These are phyloP conservation scores for Apiospora aurea DNA, from an alignment of 2,329 filamentous ascomycete genomes.

Conservation along the genomic window DNA sequence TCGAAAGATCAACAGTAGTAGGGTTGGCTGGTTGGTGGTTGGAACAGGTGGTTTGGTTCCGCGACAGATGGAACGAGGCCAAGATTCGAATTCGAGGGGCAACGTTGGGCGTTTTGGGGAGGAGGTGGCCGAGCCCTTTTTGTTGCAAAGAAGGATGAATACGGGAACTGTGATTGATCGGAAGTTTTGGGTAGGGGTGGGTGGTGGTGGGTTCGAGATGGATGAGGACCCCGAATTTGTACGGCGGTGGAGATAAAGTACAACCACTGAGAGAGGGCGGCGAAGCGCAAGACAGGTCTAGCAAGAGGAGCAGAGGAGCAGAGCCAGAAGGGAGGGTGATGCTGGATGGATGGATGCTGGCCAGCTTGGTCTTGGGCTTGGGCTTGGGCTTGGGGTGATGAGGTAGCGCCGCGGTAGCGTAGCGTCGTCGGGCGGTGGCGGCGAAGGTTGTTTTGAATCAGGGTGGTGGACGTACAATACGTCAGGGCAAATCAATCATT, in stretches of 20 bases:
- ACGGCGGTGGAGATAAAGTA: slow-evolving; percentile 21
- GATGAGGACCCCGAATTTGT: slow-evolving; percentile 25
- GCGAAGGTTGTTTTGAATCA: slow-evolving; percentile 19
- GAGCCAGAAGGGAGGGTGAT: background rate
- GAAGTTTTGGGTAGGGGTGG: slow-evolving; percentile 21
- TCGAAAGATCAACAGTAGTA: background rate
- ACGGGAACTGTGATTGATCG: slow-evolving; percentile 17
- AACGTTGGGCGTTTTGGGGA: slow-evolving; percentile 17
- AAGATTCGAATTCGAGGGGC: slow-evolving; percentile 17
- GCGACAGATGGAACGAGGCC: slow-evolving; percentile 20
- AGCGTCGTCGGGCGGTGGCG: slow-evolving; percentile 14
- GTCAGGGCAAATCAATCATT: slow-evolving; percentile 17
- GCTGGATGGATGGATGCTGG: background rate
- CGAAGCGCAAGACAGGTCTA: background rate
- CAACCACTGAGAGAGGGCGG: background rate
- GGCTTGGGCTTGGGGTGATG: background rate
- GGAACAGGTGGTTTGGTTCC: background rate
- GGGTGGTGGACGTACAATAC: slow-evolving; percentile 1
- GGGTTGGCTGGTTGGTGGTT: background rate
- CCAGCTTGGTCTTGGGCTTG: background rate
- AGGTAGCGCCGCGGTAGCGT: slow-evolving; percentile 5
- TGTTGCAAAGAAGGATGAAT: slow-evolving; percentile 8
- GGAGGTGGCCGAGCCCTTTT: slow-evolving; percentile 19
- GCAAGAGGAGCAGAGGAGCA: background rate
- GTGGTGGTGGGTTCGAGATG: slow-evolving; percentile 5